Conservation (phyloP, 306 rosid genomes). For the Pyrus betulifolia region DNA sequence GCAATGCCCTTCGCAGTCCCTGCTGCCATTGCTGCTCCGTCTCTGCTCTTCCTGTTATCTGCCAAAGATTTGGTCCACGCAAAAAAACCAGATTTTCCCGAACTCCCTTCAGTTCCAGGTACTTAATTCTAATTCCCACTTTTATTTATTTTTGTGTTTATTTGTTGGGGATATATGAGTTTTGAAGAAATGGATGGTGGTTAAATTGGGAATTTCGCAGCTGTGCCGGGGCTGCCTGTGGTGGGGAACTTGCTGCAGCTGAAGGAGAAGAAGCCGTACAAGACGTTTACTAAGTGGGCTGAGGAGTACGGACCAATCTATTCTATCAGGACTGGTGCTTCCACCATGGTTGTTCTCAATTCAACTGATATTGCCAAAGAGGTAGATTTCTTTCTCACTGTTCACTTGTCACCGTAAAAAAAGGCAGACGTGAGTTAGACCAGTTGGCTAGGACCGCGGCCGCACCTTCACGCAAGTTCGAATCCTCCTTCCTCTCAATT, state of each 20-base stretch:
- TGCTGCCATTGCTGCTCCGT: constrained; percentile 35
- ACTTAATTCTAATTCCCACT: constrained; percentile 11
- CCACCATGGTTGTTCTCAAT: background rate
- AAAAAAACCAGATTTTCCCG: constrained; percentile 6
- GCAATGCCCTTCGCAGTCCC: constrained; percentile 28
- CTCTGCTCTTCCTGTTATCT: constrained; percentile 23
- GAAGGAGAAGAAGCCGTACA: constrained; percentile 89
- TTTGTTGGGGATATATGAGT: background rate
- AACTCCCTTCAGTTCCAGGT: constrained; percentile 70
- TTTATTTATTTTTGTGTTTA: background rate
- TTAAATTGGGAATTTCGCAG: constrained; percentile 29
- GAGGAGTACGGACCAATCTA: constrained; percentile 65
- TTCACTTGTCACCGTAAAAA: too few relatives aligned
- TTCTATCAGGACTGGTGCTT: constrained; percentile 53
- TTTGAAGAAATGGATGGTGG: background rate
- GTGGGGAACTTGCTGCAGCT: constrained; percentile 78
- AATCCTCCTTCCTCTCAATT: too few relatives aligned
- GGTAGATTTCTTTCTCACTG: background rate
- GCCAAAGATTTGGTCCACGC: background rate
- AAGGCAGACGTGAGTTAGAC: too few relatives aligned
- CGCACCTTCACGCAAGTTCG: too few relatives aligned
- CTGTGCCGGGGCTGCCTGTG: constrained; percentile 68
- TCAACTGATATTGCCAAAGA: background rate
- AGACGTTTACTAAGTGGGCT: constrained; percentile 61
- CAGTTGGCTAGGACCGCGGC: too few relatives aligned